These are phyloP conservation scores for Zygotorulaspora chibaensis DNA, from an alignment of 805 yeast species.

Conservation along the genomic window DNA sequence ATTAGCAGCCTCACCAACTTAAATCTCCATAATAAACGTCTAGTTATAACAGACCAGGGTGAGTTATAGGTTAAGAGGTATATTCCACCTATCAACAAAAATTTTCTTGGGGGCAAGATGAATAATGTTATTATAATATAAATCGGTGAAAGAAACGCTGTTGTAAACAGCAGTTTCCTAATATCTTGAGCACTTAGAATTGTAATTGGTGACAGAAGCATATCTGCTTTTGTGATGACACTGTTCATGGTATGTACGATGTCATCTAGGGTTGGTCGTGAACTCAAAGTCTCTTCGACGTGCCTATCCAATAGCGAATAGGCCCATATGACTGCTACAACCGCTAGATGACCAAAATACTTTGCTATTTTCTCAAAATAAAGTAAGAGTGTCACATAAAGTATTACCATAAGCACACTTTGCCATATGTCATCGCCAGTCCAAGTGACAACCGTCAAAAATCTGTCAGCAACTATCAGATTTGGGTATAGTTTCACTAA, in stretches of 20 bases:
- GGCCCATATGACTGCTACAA: conserved; percentile 56
- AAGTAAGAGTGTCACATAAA: conserved; percentile 55
- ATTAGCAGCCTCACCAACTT: conserved; percentile 61
- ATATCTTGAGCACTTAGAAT: conserved; percentile 76
- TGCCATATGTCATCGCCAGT: conserved; percentile 80
- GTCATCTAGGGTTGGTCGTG: conserved; percentile 81
- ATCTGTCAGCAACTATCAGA: conserved; percentile 63
- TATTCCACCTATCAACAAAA: conserved; percentile 55
- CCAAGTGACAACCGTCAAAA: conserved; percentile 81
- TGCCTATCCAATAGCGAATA: conserved; percentile 56
- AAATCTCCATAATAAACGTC: conserved; percentile 83
- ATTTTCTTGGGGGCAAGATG: conserved; percentile 63
- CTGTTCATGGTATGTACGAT: conserved; percentile 72
- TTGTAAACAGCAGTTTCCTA: conserved; percentile 74
- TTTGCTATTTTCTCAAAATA: conserved; percentile 73
- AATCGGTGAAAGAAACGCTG: conserved; percentile 79
- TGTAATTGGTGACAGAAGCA: conserved; percentile 76
- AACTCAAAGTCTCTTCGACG: conserved; percentile 54
- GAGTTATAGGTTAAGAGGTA: conserved; percentile 81
- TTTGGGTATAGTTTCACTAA: conserved; percentile 82
- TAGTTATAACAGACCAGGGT: conserved; percentile 73
- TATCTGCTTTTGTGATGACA: conserved; percentile 69
- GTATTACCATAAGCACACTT: conserved; percentile 48
- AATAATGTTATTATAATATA: conserved; percentile 68
- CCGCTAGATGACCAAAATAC: conserved; percentile 77